phyloP scores from a whole-genome alignment of 768 basidiomycete genomes.

The Phylloporus sp. region DNA sequence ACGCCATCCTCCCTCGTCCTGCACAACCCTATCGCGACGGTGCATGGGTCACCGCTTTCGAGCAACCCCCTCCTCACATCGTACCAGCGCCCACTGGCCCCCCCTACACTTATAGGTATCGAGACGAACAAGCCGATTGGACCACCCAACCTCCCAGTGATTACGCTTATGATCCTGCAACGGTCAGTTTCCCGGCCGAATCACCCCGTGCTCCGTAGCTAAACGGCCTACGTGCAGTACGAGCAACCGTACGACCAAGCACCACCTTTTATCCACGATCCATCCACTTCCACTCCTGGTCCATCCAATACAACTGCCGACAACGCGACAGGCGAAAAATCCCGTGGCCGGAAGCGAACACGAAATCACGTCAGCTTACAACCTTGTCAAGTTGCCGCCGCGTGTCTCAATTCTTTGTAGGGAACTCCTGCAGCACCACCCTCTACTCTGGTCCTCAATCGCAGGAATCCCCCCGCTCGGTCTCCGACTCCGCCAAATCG shows the following conservation, averaged over 20 bases:
- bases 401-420: conserved; percentile 29
- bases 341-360: conserved; percentile 65
- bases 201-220: not conserved
- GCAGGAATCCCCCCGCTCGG: conserved; percentile 60
- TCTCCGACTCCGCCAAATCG: conserved; percentile 82
- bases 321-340: conserved; percentile 36
- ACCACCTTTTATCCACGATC: conserved; percentile 53
- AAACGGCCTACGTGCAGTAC: conserved; percentile 38
- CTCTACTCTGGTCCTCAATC: conserved; percentile 60
- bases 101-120: conserved; percentile 56
- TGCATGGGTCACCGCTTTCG: conserved; percentile 54
- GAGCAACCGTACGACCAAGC: conserved; percentile 53
- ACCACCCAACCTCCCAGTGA: conserved; percentile 37
- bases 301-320: conserved; percentile 32
- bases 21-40: conserved; percentile 43
- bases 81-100: conserved; percentile 42
- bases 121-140: conserved; percentile 54
- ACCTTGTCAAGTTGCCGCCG: not conserved
- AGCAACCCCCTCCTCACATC: conserved; percentile 44
- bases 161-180: conserved; percentile 50
- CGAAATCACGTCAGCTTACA: conserved; percentile 46
- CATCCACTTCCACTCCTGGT: conserved; percentile 41
- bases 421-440: conserved; percentile 61
- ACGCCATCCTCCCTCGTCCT: conserved; percentile 44
- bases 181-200: conserved; percentile 35